Evolutionary conservation across 2,329 filamentous ascomycete genomes (phyloP).

Genomic region (Neobulgaria alba): DNA sequence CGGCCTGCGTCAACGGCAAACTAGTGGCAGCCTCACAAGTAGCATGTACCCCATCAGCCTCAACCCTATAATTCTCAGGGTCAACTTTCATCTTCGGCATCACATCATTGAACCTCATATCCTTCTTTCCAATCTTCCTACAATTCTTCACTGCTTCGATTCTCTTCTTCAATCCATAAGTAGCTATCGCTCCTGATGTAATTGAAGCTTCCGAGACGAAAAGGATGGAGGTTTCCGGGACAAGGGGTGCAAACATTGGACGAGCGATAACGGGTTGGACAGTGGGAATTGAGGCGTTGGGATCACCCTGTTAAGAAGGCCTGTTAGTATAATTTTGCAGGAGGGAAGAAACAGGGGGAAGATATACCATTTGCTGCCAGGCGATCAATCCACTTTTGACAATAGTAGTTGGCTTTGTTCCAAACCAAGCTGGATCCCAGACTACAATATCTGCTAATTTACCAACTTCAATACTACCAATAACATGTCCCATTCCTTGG

Average conservation of each 20-base stretch:
- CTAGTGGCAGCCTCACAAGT: conserved; percentile 61
- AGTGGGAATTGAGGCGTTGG: conserved; percentile 78
- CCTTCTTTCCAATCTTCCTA: conserved; percentile 65
- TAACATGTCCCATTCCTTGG: conserved; percentile 80
- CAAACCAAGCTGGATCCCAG: conserved; percentile 81
- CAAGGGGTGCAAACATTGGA: conserved; percentile 74
- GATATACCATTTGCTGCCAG: conserved; percentile 69
- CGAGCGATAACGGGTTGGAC: conserved; percentile 77
- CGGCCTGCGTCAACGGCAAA: conserved; percentile 69
- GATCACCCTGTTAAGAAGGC: conserved; percentile 51
- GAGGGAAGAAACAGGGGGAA: conserved; percentile 1
- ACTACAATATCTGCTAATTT: conserved; percentile 85
- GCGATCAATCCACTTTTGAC: conserved; percentile 84
- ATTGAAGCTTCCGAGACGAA: conserved; percentile 75
- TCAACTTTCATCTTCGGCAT: conserved; percentile 88
- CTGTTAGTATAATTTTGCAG: conserved; percentile 3
- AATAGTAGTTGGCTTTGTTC: conserved; percentile 72
- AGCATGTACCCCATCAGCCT: conserved; percentile 72
- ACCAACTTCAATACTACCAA: conserved; percentile 81
- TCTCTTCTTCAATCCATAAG: conserved; percentile 69
- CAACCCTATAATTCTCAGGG: conserved; percentile 79
- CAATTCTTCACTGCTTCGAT: conserved; percentile 74
- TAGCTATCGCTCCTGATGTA: conserved; percentile 53
- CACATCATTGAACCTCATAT: conserved; percentile 83
- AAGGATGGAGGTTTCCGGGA: conserved; percentile 65